Evolutionary conservation across 495 filamentous ascomycete genomes (phyloP).

Genomic region (Penicillium coprophilum): DNA sequence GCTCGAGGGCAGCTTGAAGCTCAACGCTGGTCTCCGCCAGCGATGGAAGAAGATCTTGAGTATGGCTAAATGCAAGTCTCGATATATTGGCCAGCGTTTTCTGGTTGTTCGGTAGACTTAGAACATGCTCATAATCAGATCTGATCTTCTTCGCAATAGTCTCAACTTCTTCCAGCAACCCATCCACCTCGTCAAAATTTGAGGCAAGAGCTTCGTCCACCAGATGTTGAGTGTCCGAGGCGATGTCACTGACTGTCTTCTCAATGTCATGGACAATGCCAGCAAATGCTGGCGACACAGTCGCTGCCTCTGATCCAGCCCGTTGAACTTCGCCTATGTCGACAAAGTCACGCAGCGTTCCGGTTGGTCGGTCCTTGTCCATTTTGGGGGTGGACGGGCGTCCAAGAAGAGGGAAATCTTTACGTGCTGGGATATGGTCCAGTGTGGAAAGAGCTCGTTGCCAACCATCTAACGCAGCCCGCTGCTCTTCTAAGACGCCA

Average conservation of each 20-base stretch:
- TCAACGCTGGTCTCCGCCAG: slow-evolving; percentile 68
- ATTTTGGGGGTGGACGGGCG: slow-evolving; percentile 44
- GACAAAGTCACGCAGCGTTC: slow-evolving; percentile 70
- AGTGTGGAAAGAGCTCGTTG: slow-evolving; percentile 64
- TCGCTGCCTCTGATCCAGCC: slow-evolving; percentile 54
- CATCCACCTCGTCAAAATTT: slow-evolving; percentile 46
- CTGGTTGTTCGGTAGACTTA: slow-evolving; percentile 62
- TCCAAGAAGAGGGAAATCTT: slow-evolving; percentile 56
- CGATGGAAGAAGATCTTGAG: slow-evolving; percentile 81
- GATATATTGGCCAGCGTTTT: slow-evolving; percentile 79
- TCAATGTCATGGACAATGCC: slow-evolving; percentile 53
- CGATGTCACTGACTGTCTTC: slow-evolving; percentile 51
- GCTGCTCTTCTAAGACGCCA: slow-evolving; percentile 69
- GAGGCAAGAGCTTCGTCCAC: slow-evolving; percentile 35
- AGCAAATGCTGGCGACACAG: slow-evolving; percentile 52
- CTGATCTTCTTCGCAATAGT: slow-evolving; percentile 80
- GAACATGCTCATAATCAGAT: slow-evolving; percentile 79
- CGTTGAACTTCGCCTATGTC: slow-evolving; percentile 63
- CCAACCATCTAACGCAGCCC: slow-evolving; percentile 62
- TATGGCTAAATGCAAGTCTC: slow-evolving; percentile 82
- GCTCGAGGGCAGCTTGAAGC: slow-evolving; percentile 69
- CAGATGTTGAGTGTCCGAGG: slow-evolving; percentile 54
- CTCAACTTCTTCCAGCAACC: slow-evolving; percentile 79
- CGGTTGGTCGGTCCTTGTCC: slow-evolving; percentile 33
- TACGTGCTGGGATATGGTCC: slow-evolving; percentile 58